Base-by-base conservation (phyloP, 2,329 filamentous ascomycete species). In the Magnaporthiopsis incrustans region DNA sequence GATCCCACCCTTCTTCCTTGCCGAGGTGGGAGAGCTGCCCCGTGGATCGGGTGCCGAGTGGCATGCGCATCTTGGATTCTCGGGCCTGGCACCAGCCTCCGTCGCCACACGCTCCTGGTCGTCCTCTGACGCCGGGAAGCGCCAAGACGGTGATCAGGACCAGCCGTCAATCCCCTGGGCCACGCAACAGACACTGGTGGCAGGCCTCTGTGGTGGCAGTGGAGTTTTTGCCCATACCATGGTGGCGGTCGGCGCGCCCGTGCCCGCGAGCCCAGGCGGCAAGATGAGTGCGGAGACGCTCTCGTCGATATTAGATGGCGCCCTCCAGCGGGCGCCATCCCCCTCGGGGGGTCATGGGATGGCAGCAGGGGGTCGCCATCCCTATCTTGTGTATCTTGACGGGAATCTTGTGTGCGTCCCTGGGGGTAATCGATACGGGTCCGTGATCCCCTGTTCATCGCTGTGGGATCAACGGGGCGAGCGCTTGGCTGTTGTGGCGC, bases 1-100 rank as follows among this genome's bases (percentile, higher is more conserved):
- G 74, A 71, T 83, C 2, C 88, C 92, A 1, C 89, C 89, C 0
- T 82, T 93, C 69, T 89, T 95, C 71, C 83, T 89, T 0, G 88
- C 87, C 1, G 87, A 95, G 71, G 89, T 97, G 1, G 82, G 88
- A 58, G 84, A 87, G 68, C 80, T 99, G 15, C 95, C 95, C 1
- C 84, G 91, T 26, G 80, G 78, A 22, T 89, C 89, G 33, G 81
- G 81, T 53, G 85, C 97, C 14, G 95, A 99, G 77, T 99, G 94
- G 93, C 89, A 91, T 69, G 88, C 82, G 1, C 84, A 89, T 65
- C 72, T 85, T 3, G 90, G 91, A 0, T 74, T 89, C 8, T 74
- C 76, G 15, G 74, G 75, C 33, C 65, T 75, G 22, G 67, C 22
- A 0, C 62, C 66, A 6, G 60, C 62, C 2, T 63, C 65, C n/a